Base-by-base conservation (phyloP, 148 eudicot genomes). In the Simmondsia chinensis region DNA sequence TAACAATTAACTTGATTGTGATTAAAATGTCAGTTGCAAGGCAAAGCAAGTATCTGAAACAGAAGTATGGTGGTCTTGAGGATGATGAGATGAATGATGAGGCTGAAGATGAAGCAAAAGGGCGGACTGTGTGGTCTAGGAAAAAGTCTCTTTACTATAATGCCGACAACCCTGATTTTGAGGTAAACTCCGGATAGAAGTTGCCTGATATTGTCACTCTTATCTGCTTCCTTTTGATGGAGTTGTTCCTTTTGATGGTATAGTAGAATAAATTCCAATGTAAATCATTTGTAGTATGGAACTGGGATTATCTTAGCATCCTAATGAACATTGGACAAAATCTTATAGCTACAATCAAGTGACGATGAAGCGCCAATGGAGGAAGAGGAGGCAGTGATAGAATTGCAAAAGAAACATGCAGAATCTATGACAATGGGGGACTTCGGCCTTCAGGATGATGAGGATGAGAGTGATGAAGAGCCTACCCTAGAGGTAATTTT, bases 61-160 rank as follows among this genome's bases (percentile, higher is more conserved):
- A 66, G 28, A 85, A 76, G 63, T 20, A 46, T 33, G 94, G 88
- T 16, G 87, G 71, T 17, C 75, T 62, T 59, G 94, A 77, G 38
- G 89, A 91, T 54, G 89, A 91, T 54, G 99, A 76, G 35, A 55
- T 55, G 59, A 57, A 59, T 38, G 94, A 79, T 55, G 88, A 82
- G 52, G 71, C 61, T 33, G 82, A 74, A 48, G 82, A 85, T 23
- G 83, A 76, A 23, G 84, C 72, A 56, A 59, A 65, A 22, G 57
- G 57, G 42, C 46, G 23, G 32, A 47, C 41, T 40, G 54, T 63
- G 11, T 82, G 95, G 97, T 66, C 80, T 14, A 68, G 48, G 66
- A 34, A 34, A 32, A 63, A 63, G 64, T 12, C 50, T 20, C 6
- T 22, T 15, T 74, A 70, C 54, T 59, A 70, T 43, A 52, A 44